Evolutionary conservation across 1,284 basidiomycete species (phyloP).

Genomic region (Phellinidium pouzarii): DNA sequence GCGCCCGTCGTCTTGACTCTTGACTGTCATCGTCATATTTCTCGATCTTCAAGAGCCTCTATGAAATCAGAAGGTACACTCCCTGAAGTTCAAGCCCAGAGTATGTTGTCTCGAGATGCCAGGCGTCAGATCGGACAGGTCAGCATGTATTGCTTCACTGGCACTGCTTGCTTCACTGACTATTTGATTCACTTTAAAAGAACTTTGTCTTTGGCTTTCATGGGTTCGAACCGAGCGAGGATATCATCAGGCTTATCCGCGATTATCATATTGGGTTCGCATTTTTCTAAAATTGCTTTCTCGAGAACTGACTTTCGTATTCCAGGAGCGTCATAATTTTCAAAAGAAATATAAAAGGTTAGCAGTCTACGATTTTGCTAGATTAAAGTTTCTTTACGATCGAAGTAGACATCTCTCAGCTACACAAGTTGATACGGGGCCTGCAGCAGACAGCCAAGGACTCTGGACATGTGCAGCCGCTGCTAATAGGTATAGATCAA

Average conservation of each 20-base stretch:
- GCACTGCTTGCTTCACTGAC: neutral
- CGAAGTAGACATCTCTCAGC: conserved; percentile 42
- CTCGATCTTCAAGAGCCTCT: neutral
- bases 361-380: conserved; percentile 12
- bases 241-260: conserved; percentile 48
- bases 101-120: conserved; percentile 26
- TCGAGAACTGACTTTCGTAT: neutral
- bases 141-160: conserved; percentile 5
- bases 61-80: neutral
- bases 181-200: conserved; percentile 28
- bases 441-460: conserved; percentile 51
- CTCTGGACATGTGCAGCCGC: conserved; percentile 45
- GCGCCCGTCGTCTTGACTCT: neutral
- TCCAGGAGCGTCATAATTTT: conserved; percentile 53
- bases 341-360: conserved; percentile 57
- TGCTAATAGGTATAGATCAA: conserved; percentile 66
- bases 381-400: neutral
- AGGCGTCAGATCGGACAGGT: conserved; percentile 53
- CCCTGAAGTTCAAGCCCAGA: neutral
- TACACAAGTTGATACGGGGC: conserved; percentile 38
- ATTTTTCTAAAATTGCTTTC: neutral
- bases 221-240: conserved; percentile 44
- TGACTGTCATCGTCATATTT: neutral
- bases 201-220: conserved; percentile 69
- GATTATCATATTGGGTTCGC: conserved; percentile 55